These are phyloP conservation scores for Silybum marianum DNA, from an alignment of 129 eudicot genomes.

Conservation along the genomic window DNA sequence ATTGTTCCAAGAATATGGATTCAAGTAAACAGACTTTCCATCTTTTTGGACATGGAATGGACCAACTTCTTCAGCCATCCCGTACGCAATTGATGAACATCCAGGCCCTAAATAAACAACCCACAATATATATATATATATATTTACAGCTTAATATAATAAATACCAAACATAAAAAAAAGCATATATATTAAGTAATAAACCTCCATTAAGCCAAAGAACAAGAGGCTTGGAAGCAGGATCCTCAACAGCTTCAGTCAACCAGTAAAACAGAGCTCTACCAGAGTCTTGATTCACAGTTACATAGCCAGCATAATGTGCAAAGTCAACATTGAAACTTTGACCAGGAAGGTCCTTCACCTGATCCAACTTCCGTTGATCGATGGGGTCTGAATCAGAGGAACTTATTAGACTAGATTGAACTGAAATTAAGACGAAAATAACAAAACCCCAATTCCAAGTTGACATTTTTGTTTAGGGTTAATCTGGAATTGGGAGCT, in stretches of 20 bases:
- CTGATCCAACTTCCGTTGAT: slow-evolving; percentile 53
- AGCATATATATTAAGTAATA: background rate
- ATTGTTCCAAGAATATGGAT: slow-evolving; percentile 88
- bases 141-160: background rate
- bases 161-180: background rate
- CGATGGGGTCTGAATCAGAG: slow-evolving; percentile 40
- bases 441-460: slow-evolving; percentile 40
- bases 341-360: slow-evolving; percentile 77
- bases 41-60: slow-evolving; percentile 89
- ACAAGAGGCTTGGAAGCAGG: slow-evolving; percentile 86
- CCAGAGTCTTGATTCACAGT: slow-evolving; percentile 70
- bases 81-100: slow-evolving; percentile 89
- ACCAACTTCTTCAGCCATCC: slow-evolving; percentile 93
- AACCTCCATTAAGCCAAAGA: slow-evolving; percentile 98
- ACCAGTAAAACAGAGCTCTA: slow-evolving; percentile 87
- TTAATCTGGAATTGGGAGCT: slow-evolving; percentile 15
- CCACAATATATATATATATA: background rate
- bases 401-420: slow-evolving; percentile 18
- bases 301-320: slow-evolving; percentile 82
- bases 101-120: slow-evolving; percentile 72
- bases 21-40: slow-evolving; percentile 82
- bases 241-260: slow-evolving; percentile 70
- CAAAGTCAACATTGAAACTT: slow-evolving; percentile 60
- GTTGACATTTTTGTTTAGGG: slow-evolving; percentile 39
- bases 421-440: slow-evolving; percentile 29